Evolutionary conservation across 345 rosid genomes (phyloP).

Genomic region (Toxicodendron radicans): DNA sequence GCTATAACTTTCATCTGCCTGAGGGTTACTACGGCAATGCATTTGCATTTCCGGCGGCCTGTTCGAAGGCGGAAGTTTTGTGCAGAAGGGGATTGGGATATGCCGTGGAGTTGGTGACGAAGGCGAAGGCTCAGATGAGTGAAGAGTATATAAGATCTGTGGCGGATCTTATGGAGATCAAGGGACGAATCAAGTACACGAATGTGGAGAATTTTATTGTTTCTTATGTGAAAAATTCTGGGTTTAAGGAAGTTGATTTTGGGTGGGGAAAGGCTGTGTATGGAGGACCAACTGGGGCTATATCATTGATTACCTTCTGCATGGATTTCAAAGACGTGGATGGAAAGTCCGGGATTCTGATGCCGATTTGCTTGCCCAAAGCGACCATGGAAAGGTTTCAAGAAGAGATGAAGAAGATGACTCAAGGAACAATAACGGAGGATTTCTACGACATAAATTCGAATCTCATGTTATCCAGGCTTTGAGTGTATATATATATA

Average conservation of each 20-base stretch:
- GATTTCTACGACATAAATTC: no score
- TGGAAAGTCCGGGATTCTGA: conserved; percentile 24
- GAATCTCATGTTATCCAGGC: no score
- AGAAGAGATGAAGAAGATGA: conserved; percentile 10
- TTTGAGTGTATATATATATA: no score
- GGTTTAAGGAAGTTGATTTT: conserved; percentile 19
- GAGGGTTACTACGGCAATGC: conserved; percentile 32
- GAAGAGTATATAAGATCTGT: conserved; percentile 17
- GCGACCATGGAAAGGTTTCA: conserved; percentile 24
- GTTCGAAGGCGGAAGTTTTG: conserved; percentile 15
- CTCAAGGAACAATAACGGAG: background rate
- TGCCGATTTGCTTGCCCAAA: conserved; percentile 21
- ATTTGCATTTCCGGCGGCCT: conserved; percentile 13
- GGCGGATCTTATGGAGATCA: conserved; percentile 17
- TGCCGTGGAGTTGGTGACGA: conserved; percentile 22
- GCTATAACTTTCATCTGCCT: conserved; percentile 11
- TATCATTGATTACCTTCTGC: background rate
- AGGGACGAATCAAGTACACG: conserved; percentile 8
- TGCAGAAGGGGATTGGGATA: background rate
- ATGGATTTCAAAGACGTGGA: background rate
- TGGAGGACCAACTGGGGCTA: conserved; percentile 16
- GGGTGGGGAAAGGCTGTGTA: conserved; percentile 30
- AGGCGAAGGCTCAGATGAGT: conserved; percentile 12
- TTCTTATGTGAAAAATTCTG: background rate
- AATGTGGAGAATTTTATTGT: conserved; percentile 6